Base-by-base conservation (phyloP, 106 monocot genomes). In the Xerophyta viscosa region DNA sequence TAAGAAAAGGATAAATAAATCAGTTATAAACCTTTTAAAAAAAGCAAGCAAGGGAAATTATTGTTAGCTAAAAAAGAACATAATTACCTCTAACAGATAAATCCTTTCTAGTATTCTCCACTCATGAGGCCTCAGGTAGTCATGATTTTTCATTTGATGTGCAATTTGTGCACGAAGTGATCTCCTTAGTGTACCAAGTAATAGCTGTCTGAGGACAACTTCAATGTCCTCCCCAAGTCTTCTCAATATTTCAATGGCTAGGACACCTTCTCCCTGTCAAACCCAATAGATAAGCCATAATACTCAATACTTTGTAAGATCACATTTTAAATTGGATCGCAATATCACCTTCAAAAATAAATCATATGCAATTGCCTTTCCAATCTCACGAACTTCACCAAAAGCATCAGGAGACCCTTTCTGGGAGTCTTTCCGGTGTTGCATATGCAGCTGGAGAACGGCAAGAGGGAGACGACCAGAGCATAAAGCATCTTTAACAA, bases 221-320 rank as follows among this genome's bases (percentile, higher is more conserved):
- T 98, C 90, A 26, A 90, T 54, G 39, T 98, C 82, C 46, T 98
- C 96, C 39, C 96, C 96, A 59, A 98, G 79, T 72, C 62, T 82
- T 64, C 82, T 67, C 41, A 98, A 62, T 43, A 85, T 78, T 54
- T 66, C 76, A 51, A 86, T 59, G 50, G 89, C 89, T 48, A 86
- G 60, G 27, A 60, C 71, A 66, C 69, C 69, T 82, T 98, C 96
- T 12, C 90, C 96, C 96, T 98, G 64, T 66, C 19, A 70, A 69
- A 58, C 7, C 47, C 8, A 60, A 31, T n/a, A 13, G 36, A 49
- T 65, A 22, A 62, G 31, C 14, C 54, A 74, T 10, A 17, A 20
- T 43, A 30, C 7, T 54, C 29, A 15, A 73, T 6, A 36, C 11
- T 5, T 36, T 5, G 25, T 54, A 53, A 76, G 25, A 8, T 48